Base-by-base conservation (phyloP, 2,329 filamentous ascomycete genomes). In the Aspergillus japonicus region DNA sequence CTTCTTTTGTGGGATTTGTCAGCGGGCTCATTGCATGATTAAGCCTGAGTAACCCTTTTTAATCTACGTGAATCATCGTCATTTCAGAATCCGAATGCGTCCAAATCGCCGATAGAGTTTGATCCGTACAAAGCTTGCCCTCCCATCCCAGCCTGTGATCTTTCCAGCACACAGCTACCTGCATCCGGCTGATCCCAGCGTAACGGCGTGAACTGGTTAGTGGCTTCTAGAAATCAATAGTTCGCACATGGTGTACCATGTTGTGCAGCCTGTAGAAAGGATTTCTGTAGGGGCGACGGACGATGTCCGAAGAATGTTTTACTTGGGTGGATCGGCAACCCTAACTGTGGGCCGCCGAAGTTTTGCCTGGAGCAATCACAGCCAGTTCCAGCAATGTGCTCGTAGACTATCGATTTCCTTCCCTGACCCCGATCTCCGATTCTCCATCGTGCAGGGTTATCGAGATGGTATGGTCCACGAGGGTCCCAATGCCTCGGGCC, bases 281-380 rank as follows among this genome's bases (percentile, higher is more conserved):
- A 12, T 21, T 29, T 3, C 26, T 31, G 14, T 12, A 50, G 48
- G 14, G 26, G 14, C 5, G 48, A 23, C 53, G 53, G 53, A 55
- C 42, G 26, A 55, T 48, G 53, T n/a, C 53, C 53, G 53, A 55
- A 19, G 26, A 26, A n/a, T 29, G 48, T 50, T n/a, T 50, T 12
- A 50, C 23, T 1, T n/a, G 7, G 48, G 48, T 50, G 48, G 48
- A 50, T 14, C 23, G 14, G 2, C 26, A 48, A 23, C 29, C 53
- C 44, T 55, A 35, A 55, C 24, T 44, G 53, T 21, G 39, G 42
- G 26, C 16, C 53, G 53, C 53, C 53, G 42, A 55, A 29, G 26
- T 31, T 47, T 14, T 31, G n/a, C 53, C 42, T 35, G 5, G n/a
- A 19, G 44, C 44, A 55, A 55, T 55, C 26, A 55, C 39, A n/a